Evolutionary conservation across 2,329 filamentous ascomycete species (phyloP).

Genomic region (Sarocladium kiliense): DNA sequence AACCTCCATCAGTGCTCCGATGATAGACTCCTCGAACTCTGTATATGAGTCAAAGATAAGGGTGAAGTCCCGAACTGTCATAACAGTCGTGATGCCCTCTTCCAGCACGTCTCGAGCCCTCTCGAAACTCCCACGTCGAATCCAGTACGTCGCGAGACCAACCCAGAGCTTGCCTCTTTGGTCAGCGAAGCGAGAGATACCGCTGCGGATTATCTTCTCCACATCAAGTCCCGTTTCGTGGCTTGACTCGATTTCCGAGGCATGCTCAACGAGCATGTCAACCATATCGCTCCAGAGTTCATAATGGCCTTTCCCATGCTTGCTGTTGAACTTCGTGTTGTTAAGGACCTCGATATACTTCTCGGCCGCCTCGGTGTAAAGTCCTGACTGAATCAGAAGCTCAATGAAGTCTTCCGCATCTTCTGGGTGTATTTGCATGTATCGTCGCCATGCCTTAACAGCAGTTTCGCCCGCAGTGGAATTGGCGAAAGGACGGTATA

Average conservation of each 20-base stretch:
- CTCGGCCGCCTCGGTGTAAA: constrained; percentile 87
- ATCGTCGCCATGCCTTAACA: constrained; percentile 88
- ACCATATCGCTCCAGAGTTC: constrained; percentile 98
- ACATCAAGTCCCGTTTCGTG: constrained; percentile 82
- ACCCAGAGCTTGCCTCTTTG: constrained; percentile 95
- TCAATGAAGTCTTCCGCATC: constrained; percentile 95
- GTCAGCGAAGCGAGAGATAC: constrained; percentile 84
- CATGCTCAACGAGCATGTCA: constrained; percentile 86
- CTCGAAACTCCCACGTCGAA: constrained; percentile 87
- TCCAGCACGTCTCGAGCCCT: constrained; percentile 90
- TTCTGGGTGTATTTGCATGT: constrained; percentile 96
- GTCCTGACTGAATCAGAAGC: constrained; percentile 70
- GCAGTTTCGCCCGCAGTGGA: constrained; percentile 87
- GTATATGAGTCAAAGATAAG: constrained; percentile 94
- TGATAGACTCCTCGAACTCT: constrained; percentile 95
- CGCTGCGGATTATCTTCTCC: constrained; percentile 87
- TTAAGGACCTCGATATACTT: constrained; percentile 90
- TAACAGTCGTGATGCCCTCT: constrained; percentile 93
- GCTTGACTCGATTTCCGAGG: constrained; percentile 75
- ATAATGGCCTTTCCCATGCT: constrained; percentile 89
- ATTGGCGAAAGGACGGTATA: constrained; percentile 87
- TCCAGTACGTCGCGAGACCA: constrained; percentile 94
- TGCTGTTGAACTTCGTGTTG: constrained; percentile 85
- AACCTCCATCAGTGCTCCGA: constrained; percentile 84
- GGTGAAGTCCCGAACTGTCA: constrained; percentile 97